Evolutionary conservation across 768 basidiomycete species (phyloP).

Genomic region (Hemileccinum rubropunctum): DNA sequence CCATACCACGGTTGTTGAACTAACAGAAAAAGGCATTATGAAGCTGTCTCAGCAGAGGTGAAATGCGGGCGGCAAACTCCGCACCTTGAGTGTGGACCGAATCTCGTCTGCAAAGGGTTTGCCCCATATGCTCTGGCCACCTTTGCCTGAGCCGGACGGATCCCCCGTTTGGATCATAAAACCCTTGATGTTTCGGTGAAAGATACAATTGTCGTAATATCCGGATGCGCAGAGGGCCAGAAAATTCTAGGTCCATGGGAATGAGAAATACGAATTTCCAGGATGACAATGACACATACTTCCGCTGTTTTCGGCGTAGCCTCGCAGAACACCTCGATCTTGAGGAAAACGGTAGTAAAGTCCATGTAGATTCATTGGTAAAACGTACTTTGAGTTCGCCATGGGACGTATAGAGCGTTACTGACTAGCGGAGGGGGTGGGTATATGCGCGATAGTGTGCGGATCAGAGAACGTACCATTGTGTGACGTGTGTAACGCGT

Average conservation of each 20-base stretch:
- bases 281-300: constrained; percentile 42
- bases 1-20: constrained; percentile 94
- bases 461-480: constrained; percentile 28
- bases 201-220: constrained; percentile 80
- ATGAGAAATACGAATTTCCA: constrained; percentile 1
- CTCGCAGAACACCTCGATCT: constrained; percentile 98
- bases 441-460: constrained; percentile 22
- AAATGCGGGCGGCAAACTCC: constrained; percentile 3
- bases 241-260: constrained; percentile 67
- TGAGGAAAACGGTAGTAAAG: constrained; percentile 3
- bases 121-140: constrained; percentile 96
- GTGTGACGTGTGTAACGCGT: constrained; percentile 27
- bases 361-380: not conserved
- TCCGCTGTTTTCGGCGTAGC: constrained; percentile 94
- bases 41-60: not conserved
- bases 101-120: constrained; percentile 90
- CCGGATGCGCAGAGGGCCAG: constrained; percentile 90
- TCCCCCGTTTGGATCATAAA: constrained; percentile 98
- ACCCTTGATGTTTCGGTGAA: constrained; percentile 92
- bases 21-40: constrained; percentile 28
- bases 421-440: constrained; percentile 55
- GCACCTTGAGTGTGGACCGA: constrained; percentile 88
- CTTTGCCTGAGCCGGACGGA: constrained; percentile 88
- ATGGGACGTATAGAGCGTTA: constrained; percentile 90
- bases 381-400: constrained; percentile 86